phyloP scores from a whole-genome alignment of 768 basidiomycete genomes.

The Sistotremastrum suecicum region DNA sequence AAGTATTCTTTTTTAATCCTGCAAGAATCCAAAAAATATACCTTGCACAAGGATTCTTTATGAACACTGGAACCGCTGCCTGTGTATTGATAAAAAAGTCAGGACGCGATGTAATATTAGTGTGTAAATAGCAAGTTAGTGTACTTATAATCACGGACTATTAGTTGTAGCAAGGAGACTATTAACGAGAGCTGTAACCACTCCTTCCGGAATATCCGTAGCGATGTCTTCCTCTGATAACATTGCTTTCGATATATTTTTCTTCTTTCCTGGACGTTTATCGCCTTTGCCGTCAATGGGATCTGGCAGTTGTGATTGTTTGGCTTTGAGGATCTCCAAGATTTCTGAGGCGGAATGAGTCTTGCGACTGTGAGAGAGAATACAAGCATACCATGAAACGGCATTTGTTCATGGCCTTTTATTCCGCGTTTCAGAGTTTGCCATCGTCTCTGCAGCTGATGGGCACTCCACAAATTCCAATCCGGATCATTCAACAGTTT shows the following conservation, averaged over 20 bases:
- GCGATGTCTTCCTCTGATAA: too few species aligned
- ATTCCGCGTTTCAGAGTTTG: conserved; percentile 63
- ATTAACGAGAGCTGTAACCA: too few species aligned
- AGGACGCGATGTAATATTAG: too few species aligned
- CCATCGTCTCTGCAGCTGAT: conserved; percentile 69
- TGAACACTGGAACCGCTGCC: too few species aligned
- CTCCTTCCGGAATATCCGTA: too few species aligned
- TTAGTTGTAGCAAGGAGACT: too few species aligned
- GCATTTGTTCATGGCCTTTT: conserved; percentile 69
- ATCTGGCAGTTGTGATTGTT: conserved; percentile 48
- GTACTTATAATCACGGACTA: too few species aligned
- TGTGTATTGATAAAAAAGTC: too few species aligned
- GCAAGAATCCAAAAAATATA: too few species aligned
- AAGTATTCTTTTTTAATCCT: too few species aligned
- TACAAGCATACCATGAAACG: conserved; percentile 45
- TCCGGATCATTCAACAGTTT: conserved; percentile 55
- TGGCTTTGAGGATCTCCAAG: conserved; percentile 64
- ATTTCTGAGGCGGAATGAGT: conserved; percentile 35
- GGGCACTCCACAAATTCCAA: conserved; percentile 80
- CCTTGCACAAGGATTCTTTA: too few species aligned
- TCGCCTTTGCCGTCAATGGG: conserved; percentile 1
- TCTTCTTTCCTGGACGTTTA: conserved; percentile 13
- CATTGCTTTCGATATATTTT: background rate
- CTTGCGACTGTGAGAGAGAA: background rate
- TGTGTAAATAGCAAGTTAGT: too few species aligned